Conservation (phyloP, 2,329 filamentous ascomycete genomes). For the Chrysoporthe deuterocubensis region DNA sequence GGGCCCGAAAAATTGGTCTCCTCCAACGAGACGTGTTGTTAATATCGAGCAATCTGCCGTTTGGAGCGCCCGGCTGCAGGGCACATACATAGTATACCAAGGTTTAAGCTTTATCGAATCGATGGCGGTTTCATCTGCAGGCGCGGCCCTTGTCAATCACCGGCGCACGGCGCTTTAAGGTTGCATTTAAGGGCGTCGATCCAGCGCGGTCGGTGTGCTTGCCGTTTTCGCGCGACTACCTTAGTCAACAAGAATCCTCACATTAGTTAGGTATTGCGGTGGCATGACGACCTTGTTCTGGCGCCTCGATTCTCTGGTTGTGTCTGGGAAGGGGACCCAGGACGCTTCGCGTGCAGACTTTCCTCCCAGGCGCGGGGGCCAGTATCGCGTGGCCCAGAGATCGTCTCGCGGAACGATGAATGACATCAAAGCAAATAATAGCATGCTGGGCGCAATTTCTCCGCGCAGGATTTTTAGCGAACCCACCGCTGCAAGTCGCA, state of each 20-base stretch:
- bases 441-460: slow-evolving; percentile 23
- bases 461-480: slow-evolving; percentile 20
- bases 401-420: slow-evolving; percentile 14
- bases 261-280: neutral
- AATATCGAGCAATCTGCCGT: neutral
- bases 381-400: neutral
- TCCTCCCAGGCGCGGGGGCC: neutral
- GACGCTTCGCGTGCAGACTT: neutral
- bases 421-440: slow-evolving; percentile 23
- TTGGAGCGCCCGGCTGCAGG: slow-evolving; percentile 5
- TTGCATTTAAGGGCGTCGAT: slow-evolving; percentile 10
- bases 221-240: neutral
- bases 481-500: slow-evolving; percentile 16
- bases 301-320: too few relatives aligned
- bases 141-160: slow-evolving; percentile 22
- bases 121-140: slow-evolving; percentile 17
- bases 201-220: slow-evolving; percentile 11
- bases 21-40: neutral
- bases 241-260: neutral
- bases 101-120: slow-evolving; percentile 20
- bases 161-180: slow-evolving; percentile 23
- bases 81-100: slow-evolving; percentile 4
- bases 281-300: neutral
- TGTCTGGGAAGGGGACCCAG: too few relatives aligned
- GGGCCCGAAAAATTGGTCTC: neutral